phyloP scores from a whole-genome alignment of 768 basidiomycete species.

The Termitomyces sp. region DNA sequence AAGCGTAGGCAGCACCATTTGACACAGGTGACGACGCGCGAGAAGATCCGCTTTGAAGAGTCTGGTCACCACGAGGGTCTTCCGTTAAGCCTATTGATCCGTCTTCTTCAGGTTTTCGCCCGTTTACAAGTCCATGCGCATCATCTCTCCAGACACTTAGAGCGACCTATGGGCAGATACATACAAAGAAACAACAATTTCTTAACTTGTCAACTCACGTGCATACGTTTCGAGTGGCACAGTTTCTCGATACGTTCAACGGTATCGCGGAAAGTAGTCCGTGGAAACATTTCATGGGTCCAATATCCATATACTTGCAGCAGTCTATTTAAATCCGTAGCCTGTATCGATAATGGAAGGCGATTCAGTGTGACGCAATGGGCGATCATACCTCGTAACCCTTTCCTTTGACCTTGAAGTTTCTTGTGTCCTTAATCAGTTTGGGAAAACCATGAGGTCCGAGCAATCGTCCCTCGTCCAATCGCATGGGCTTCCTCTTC shows the following conservation, averaged over 20 bases:
- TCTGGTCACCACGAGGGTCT: slow-evolving; percentile 18
- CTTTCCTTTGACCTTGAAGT: slow-evolving; percentile 81
- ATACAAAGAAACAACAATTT: not conserved
- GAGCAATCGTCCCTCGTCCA: slow-evolving; percentile 75
- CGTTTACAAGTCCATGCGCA: slow-evolving; percentile 30
- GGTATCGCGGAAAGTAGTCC: slow-evolving; percentile 82
- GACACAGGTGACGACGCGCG: slow-evolving; percentile 15
- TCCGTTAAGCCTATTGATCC: slow-evolving; percentile 17
- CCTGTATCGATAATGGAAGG: slow-evolving; percentile 33
- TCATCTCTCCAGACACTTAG: slow-evolving; percentile 78
- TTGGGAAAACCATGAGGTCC: slow-evolving; percentile 74
- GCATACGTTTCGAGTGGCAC: slow-evolving; percentile 81
- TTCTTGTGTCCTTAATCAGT: slow-evolving; percentile 69
- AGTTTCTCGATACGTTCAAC: slow-evolving; percentile 82
- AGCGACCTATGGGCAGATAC: slow-evolving; percentile 41
- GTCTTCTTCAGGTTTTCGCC: slow-evolving; percentile 16
- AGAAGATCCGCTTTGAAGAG: slow-evolving; percentile 8
- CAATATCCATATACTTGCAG: slow-evolving; percentile 89
- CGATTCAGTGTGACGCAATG: not conserved
- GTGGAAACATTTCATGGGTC: slow-evolving; percentile 91
- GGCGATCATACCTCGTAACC: slow-evolving; percentile 72
- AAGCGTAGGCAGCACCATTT: slow-evolving; percentile 22
- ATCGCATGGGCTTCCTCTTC: slow-evolving; percentile 44
- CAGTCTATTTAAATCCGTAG: slow-evolving; percentile 73
- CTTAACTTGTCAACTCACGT: slow-evolving; percentile 38